Conservation (phyloP, 2,329 filamentous ascomycete genomes). For the Sordariomycetes sp. region DNA sequence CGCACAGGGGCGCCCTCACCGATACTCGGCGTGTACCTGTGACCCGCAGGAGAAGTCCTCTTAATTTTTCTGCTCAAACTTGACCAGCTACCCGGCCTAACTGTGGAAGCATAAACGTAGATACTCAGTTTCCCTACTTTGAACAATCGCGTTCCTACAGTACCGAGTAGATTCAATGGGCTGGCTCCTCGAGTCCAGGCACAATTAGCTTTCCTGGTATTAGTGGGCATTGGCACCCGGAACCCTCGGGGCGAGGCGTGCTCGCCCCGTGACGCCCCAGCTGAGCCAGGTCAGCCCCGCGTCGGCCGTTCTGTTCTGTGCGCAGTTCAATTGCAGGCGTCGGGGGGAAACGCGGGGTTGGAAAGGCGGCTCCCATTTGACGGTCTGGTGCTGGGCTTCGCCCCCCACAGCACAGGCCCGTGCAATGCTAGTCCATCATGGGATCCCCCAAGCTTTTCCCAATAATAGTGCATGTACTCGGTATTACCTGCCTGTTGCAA, state of each 20-base stretch:
- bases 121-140: too few relatives aligned
- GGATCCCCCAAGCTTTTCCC: slow-evolving; percentile 1
- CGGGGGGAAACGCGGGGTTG: neutral
- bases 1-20: neutral
- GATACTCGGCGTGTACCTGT: neutral
- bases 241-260: neutral
- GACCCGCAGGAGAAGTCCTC: neutral
- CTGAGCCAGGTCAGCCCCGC: neutral
- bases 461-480: neutral
- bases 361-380: neutral
- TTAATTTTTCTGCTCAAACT: too few relatives aligned
- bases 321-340: too few relatives aligned
- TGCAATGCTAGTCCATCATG: neutral
- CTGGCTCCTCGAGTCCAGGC: too few relatives aligned
- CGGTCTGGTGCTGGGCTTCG: neutral
- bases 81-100: too few relatives aligned
- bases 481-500: too few relatives aligned
- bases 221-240: too few relatives aligned
- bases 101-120: too few relatives aligned
- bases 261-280: neutral
- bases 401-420: neutral
- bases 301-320: too few relatives aligned
- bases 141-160: too few relatives aligned
- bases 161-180: too few relatives aligned
- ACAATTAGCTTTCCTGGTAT: too few relatives aligned